Evolutionary conservation across 371 early-diverging fungal genomes (phyloP).

Genomic region (Syncephalis plumigaleata): DNA sequence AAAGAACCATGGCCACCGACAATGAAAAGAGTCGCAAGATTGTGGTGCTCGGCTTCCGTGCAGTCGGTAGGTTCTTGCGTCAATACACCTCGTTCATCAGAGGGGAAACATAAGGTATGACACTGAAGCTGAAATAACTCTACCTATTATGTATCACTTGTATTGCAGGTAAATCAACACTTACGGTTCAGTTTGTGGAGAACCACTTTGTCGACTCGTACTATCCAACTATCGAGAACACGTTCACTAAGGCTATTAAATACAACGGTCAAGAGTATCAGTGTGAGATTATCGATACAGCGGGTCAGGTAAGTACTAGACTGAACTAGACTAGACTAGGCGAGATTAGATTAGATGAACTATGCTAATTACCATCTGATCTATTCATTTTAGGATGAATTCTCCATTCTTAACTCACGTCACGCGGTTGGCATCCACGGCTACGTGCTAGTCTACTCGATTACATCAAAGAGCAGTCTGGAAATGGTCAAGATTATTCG

Average conservation of each 20-base stretch:
- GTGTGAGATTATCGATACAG: slow-evolving; percentile 88
- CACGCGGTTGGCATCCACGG: slow-evolving; percentile 87
- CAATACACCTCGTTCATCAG: neutral
- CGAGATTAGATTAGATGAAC: neutral
- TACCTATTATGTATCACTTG: neutral
- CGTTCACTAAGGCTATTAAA: slow-evolving; percentile 70
- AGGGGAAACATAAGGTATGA: no score
- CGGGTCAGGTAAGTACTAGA: slow-evolving; percentile 61
- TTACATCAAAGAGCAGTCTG: slow-evolving; percentile 67
- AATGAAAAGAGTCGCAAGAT: slow-evolving; percentile 13
- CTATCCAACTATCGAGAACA: slow-evolving; percentile 89
- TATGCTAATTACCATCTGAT: neutral
- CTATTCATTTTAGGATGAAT: slow-evolving; percentile 61
- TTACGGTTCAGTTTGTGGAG: slow-evolving; percentile 86
- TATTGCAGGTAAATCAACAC: slow-evolving; percentile 62
- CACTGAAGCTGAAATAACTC: neutral
- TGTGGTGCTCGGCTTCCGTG: slow-evolving; percentile 63
- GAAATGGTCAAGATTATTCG: slow-evolving; percentile 79
- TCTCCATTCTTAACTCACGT: slow-evolving; percentile 74
- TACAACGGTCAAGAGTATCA: slow-evolving; percentile 71
- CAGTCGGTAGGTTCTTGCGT: slow-evolving; percentile 46
- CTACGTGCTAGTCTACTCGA: slow-evolving; percentile 87
- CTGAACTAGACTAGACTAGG: no score
- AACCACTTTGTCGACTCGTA: slow-evolving; percentile 84
- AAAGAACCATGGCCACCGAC: no score